Evolutionary conservation across 768 basidiomycete genomes (phyloP).

Genomic region (Suillus lakei): DNA sequence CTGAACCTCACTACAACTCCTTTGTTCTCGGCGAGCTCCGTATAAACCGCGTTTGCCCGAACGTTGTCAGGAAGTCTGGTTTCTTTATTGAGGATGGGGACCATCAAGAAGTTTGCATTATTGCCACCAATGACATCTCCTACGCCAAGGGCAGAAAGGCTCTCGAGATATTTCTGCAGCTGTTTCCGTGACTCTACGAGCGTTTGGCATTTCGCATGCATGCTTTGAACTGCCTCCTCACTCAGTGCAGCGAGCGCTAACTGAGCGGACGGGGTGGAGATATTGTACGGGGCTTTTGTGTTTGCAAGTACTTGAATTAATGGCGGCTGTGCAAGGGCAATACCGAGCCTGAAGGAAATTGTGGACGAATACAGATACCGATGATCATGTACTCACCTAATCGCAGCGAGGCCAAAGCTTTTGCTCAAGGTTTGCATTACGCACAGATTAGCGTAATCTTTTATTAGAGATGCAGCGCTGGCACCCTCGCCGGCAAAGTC

Average conservation of each 20-base stretch:
- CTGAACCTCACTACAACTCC: slow-evolving; percentile 92
- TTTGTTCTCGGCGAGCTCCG: slow-evolving; percentile 78
- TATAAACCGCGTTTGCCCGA: slow-evolving; percentile 72
- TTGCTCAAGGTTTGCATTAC: slow-evolving; percentile 98
- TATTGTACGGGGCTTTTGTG: slow-evolving; percentile 97
- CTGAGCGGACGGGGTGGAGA: slow-evolving; percentile 86
- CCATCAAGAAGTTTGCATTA: slow-evolving; percentile 89
- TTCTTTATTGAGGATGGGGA: slow-evolving; percentile 66
- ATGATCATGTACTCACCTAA: slow-evolving; percentile 63
- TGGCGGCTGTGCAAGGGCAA: slow-evolving; percentile 88
- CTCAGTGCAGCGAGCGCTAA: slow-evolving; percentile 83
- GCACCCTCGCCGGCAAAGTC: slow-evolving; percentile 76
- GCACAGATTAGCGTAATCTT: slow-evolving; percentile 85
- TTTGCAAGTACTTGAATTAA: slow-evolving; percentile 91
- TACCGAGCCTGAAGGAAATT: slow-evolving; percentile 66
- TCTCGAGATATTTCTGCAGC: slow-evolving; percentile 55
- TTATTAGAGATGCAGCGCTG: slow-evolving; percentile 72
- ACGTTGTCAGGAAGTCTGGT: slow-evolving; percentile 53
- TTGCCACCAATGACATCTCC: slow-evolving; percentile 78
- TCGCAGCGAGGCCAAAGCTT: slow-evolving; percentile 93
- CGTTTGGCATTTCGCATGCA: slow-evolving; percentile 66
- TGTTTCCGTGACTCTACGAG: slow-evolving; percentile 61
- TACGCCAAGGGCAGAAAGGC: slow-evolving; percentile 56
- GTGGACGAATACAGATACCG: background rate
- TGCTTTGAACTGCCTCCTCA: slow-evolving; percentile 58